phyloP scores from a whole-genome alignment of 1,139 yeast genomes.

The Yamadazyma dendronema region DNA sequence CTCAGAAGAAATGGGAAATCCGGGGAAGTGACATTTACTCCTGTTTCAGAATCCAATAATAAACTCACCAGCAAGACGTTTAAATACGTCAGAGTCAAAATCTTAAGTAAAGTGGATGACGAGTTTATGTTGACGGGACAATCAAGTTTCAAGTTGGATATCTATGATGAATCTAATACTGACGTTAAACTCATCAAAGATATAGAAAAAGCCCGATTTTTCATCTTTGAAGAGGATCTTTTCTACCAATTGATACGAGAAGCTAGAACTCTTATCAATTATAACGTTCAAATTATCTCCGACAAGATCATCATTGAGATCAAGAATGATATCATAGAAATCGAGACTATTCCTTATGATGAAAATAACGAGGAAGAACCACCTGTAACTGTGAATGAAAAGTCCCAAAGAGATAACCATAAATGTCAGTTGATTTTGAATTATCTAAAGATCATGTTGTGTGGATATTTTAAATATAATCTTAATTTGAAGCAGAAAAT shows the following conservation, averaged over 20 bases:
- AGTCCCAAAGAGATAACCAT: slow-evolving; percentile 32
- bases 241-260: slow-evolving; percentile 72
- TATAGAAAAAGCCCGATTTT: slow-evolving; percentile 62
- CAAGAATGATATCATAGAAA: slow-evolving; percentile 65
- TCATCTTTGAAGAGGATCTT: slow-evolving; percentile 83
- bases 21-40: slow-evolving; percentile 37
- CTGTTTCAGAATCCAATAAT: slow-evolving; percentile 21
- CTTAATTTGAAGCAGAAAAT: slow-evolving; percentile 44
- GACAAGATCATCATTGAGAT: slow-evolving; percentile 68
- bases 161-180: slow-evolving; percentile 19
- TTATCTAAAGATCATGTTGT: slow-evolving; percentile 58
- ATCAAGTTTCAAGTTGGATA: slow-evolving; percentile 28
- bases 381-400: slow-evolving; percentile 30
- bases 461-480: slow-evolving; percentile 56
- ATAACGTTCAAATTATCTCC: slow-evolving; percentile 66
- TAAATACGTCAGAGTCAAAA: slow-evolving; percentile 51
- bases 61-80: slow-evolving; percentile 27
- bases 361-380: slow-evolving; percentile 44
- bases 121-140: slow-evolving; percentile 53
- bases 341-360: slow-evolving; percentile 58
- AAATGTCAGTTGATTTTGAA: slow-evolving; percentile 54
- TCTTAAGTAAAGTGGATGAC: slow-evolving; percentile 52
- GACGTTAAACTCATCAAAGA: slow-evolving; percentile 46
- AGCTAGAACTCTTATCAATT: slow-evolving; percentile 68
- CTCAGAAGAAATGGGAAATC: slow-evolving; percentile 41